phyloP scores from a whole-genome alignment of 495 filamentous ascomycete species.

The Cetradonia linearis region DNA sequence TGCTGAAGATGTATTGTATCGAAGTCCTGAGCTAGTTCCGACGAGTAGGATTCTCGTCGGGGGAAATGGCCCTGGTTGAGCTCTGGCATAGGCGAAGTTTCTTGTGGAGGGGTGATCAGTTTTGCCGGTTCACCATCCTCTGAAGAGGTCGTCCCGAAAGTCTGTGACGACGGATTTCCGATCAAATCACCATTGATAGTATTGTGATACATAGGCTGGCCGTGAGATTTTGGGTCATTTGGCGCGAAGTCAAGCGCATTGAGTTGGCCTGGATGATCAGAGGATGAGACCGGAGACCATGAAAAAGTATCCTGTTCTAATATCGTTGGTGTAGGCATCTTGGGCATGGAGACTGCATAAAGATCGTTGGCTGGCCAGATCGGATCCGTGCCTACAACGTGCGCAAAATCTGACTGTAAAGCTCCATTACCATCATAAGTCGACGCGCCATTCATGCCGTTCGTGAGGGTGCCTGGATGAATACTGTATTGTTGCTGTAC shows the following conservation, averaged over 20 bases:
- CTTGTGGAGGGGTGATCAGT: conserved; percentile 23
- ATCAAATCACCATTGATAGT: conserved; percentile 21
- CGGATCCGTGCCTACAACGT: conserved; percentile 5
- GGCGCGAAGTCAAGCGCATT: not conserved
- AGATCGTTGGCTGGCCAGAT: conserved; percentile 5
- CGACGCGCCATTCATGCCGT: not conserved
- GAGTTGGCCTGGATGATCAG: not conserved
- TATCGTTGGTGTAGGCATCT: conserved; percentile 24
- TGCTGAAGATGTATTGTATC: conserved; percentile 22
- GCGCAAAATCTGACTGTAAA: conserved; percentile 3
- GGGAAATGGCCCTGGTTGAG: conserved; percentile 13
- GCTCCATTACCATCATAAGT: not conserved
- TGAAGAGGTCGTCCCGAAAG: conserved; percentile 20
- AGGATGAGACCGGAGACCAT: conserved; percentile 13
- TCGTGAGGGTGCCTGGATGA: not conserved
- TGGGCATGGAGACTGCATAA: conserved; percentile 14
- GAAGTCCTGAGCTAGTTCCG: conserved; percentile 23
- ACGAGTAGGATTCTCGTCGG: conserved; percentile 22
- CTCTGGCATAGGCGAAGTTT: conserved; percentile 21
- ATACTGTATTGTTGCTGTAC: conserved; percentile 10
- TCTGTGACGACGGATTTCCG: conserved; percentile 22
- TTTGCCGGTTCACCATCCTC: conserved; percentile 20
- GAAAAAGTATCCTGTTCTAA: conserved; percentile 10
- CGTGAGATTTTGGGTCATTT: conserved; percentile 4
- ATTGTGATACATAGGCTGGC: conserved; percentile 23